These are phyloP conservation scores for Globisporangium solare DNA, from an alignment of 352 stramenopile genomes.

Conservation along the genomic window DNA sequence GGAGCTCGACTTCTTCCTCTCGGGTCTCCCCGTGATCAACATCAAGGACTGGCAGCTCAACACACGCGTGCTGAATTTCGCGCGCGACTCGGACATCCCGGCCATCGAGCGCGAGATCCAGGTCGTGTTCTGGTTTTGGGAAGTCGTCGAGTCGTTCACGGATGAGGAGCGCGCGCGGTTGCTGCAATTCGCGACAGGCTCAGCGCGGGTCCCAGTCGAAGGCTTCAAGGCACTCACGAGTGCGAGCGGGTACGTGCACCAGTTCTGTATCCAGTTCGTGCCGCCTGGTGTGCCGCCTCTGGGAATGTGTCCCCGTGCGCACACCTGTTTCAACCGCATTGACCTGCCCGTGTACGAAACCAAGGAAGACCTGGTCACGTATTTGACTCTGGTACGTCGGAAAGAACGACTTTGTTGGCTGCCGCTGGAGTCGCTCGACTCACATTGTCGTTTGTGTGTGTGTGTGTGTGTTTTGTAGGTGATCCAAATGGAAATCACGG, in stretches of 20 bases:
- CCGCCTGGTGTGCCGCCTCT: conserved; percentile 35
- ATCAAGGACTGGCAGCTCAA: conserved; percentile 85
- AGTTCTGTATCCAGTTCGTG: conserved; percentile 77
- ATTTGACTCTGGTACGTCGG: conserved; percentile 71
- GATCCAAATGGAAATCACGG: conserved; percentile 86
- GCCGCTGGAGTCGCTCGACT: background rate
- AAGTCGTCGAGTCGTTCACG: conserved; percentile 77
- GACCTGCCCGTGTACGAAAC: conserved; percentile 78
- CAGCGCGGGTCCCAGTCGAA: conserved; percentile 90
- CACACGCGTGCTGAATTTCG: conserved; percentile 47
- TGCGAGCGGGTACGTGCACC: conserved; percentile 74
- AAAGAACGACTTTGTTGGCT: conserved; percentile 18
- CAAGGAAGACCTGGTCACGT: conserved; percentile 83
- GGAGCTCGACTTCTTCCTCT: conserved; percentile 95
- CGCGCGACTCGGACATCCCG: conserved; percentile 38
- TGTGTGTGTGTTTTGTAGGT: conserved; percentile 26
- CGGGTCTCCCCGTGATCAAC: conserved; percentile 78
- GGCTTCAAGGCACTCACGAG: conserved; percentile 78
- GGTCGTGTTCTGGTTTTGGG: conserved; percentile 91
- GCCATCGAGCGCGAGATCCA: conserved; percentile 48
- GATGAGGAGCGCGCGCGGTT: conserved; percentile 93
- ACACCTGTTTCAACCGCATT: conserved; percentile 89
- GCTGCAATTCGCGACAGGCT: conserved; percentile 97
- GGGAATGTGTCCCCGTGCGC: conserved; percentile 69
- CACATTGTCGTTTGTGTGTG: conserved; percentile 59